Conservation (phyloP, 139 green algal species). For the Eudorina sp. region DNA sequence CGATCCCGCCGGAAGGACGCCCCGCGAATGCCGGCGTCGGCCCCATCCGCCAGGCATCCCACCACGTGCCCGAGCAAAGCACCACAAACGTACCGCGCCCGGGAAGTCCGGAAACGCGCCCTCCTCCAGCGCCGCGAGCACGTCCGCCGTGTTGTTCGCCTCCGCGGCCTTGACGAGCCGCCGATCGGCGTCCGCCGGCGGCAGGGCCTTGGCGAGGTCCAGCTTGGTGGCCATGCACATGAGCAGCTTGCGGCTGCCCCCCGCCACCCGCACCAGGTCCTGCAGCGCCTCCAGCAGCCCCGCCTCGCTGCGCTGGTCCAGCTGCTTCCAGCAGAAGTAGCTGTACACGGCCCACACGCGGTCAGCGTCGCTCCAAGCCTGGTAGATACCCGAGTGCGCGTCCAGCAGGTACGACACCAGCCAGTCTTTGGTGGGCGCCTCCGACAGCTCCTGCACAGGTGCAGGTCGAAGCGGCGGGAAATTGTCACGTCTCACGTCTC, state of each 20-base stretch:
- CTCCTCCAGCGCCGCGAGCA: neutral
- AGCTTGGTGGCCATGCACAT: conserved; percentile 18
- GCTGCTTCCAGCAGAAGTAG: conserved; percentile 40
- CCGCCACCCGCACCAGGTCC: conserved; percentile 7
- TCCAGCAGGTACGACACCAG: conserved; percentile 13
- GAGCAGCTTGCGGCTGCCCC: neutral
- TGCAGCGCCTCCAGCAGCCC: conserved; percentile 22
- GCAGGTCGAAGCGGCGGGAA: too few species aligned
- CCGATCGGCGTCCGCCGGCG: neutral
- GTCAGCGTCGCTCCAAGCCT: conserved; percentile 5
- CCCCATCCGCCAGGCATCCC: neutral
- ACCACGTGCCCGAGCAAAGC: neutral
- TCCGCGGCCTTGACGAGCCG: neutral
- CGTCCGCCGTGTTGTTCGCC: neutral
- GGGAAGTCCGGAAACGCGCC: neutral
- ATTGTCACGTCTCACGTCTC: too few species aligned
- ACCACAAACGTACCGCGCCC: neutral
- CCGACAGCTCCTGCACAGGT: neutral
- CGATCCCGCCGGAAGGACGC: neutral
- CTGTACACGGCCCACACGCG: conserved; percentile 24
- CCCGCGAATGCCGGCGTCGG: too few species aligned
- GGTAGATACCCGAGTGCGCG: conserved; percentile 16
- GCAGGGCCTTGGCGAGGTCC: neutral
- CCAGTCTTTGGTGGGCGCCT: conserved; percentile 12
- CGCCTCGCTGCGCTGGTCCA: conserved; percentile 4